These are phyloP conservation scores for Cyclotella sp. DNA, from an alignment of 108 stramenopile genomes.

Conservation along the genomic window DNA sequence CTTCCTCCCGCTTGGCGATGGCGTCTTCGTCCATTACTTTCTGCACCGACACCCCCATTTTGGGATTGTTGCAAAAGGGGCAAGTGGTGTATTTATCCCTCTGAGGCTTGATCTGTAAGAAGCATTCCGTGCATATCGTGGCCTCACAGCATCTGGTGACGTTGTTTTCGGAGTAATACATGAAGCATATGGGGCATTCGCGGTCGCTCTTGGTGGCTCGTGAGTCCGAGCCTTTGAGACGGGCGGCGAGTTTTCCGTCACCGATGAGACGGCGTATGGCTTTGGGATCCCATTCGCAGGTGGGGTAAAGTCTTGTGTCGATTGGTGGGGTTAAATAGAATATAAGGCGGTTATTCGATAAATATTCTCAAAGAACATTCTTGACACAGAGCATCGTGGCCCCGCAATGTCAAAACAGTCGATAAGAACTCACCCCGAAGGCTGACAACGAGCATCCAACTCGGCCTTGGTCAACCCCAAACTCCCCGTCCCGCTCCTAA, in stretches of 20 bases:
- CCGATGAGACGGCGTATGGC: slow-evolving; percentile 74
- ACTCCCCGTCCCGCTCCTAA: slow-evolving; percentile 36
- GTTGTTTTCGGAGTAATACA: slow-evolving; percentile 74
- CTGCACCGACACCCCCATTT: slow-evolving; percentile 58
- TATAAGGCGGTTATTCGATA: not conserved
- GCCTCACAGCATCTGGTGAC: slow-evolving; percentile 82
- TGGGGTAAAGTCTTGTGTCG: slow-evolving; percentile 59
- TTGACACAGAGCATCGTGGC: not conserved
- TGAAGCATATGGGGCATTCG: slow-evolving; percentile 93
- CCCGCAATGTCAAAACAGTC: not conserved
- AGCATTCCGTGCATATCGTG: slow-evolving; percentile 88
- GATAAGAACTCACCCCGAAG: slow-evolving; percentile 71
- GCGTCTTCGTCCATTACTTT: slow-evolving; percentile 46
- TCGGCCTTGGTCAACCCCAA: slow-evolving; percentile 67
- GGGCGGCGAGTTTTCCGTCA: slow-evolving; percentile 75
- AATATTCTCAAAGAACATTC: too few species aligned
- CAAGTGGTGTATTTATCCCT: slow-evolving; percentile 65
- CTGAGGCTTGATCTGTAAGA: slow-evolving; percentile 77
- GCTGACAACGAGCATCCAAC: slow-evolving; percentile 73
- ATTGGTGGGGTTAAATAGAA: not conserved
- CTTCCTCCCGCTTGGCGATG: slow-evolving; percentile 49
- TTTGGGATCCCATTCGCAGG: slow-evolving; percentile 79
- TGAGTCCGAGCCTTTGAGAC: slow-evolving; percentile 66
- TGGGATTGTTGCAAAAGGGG: slow-evolving; percentile 78
- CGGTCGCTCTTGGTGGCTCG: slow-evolving; percentile 49